Evolutionary conservation across 306 rosid genomes (phyloP).

Genomic region (Crotalaria pallida): DNA sequence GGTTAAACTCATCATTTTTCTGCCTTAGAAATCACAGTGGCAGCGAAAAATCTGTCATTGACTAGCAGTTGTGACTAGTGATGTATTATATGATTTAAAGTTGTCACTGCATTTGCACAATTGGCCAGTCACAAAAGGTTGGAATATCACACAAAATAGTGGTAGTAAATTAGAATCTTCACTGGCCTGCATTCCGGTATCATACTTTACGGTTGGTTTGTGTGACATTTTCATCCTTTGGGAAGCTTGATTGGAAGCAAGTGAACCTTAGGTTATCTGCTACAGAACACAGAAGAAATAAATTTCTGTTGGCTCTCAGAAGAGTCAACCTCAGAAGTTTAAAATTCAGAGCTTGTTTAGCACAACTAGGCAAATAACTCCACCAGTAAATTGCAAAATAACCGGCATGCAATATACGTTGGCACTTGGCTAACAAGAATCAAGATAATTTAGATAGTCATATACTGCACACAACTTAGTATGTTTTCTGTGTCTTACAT

Average conservation of each 20-base stretch:
- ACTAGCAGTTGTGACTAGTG: constrained; percentile 5
- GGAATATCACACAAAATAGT: neutral
- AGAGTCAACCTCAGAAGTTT: neutral
- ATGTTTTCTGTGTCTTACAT: neutral
- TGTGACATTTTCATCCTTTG: neutral
- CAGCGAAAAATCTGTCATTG: neutral
- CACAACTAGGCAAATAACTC: neutral
- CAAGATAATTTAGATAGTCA: neutral
- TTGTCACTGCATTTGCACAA: constrained; percentile 8
- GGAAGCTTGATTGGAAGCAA: neutral
- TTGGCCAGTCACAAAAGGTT: neutral
- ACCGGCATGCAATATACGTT: neutral
- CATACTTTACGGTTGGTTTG: neutral
- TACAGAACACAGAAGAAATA: no score
- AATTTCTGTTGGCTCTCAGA: no score
- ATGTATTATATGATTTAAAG: constrained; percentile 8
- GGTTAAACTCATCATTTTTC: constrained; percentile 27
- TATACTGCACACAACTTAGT: neutral
- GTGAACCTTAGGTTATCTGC: no score
- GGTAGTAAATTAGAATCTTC: neutral
- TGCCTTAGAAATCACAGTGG: neutral
- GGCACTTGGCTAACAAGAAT: constrained; percentile 12
- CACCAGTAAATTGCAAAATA: neutral
- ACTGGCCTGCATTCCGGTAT: neutral
- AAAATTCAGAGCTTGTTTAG: constrained; percentile 10